Conservation (phyloP, 176 grass and related monocot species). For the Bolboschoenus planiculmis region DNA sequence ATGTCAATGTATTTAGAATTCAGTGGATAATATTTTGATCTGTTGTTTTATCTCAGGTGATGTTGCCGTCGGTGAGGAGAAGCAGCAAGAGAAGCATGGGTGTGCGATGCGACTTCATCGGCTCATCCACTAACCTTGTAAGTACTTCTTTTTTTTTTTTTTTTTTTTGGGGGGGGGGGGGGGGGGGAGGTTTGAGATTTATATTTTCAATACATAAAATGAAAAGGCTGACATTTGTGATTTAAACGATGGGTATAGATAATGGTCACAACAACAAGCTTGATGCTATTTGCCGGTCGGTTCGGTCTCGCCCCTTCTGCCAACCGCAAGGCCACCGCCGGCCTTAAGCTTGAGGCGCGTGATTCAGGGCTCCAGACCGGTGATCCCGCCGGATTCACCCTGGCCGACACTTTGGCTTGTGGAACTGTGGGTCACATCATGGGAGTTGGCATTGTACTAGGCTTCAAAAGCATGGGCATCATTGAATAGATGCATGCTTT, state of each 20-base stretch:
- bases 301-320: slow-evolving; percentile 96
- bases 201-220: background rate
- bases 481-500: slow-evolving; percentile 48
- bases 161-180: background rate
- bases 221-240: background rate
- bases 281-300: slow-evolving; percentile 91
- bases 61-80: slow-evolving; percentile 33
- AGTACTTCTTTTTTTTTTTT: background rate
- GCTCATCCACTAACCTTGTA: slow-evolving; percentile 79
- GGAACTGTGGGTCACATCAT: slow-evolving; percentile 77
- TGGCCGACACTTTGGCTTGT: slow-evolving; percentile 84
- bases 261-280: slow-evolving; percentile 82
- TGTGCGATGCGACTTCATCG: slow-evolving; percentile 88
- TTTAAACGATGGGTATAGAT: slow-evolving; percentile 30
- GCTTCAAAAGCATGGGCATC: slow-evolving; percentile 75
- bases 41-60: slow-evolving; percentile 15
- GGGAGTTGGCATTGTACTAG: slow-evolving; percentile 82
- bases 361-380: slow-evolving; percentile 92
- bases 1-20: background rate
- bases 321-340: slow-evolving; percentile 81
- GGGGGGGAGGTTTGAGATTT: background rate
- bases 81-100: slow-evolving; percentile 38
- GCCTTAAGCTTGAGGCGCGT: slow-evolving; percentile 74
- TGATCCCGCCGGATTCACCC: slow-evolving; percentile 90
- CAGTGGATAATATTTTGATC: background rate